Base-by-base conservation (phyloP, 2,329 filamentous ascomycete genomes). In the Orbilia javanica region DNA sequence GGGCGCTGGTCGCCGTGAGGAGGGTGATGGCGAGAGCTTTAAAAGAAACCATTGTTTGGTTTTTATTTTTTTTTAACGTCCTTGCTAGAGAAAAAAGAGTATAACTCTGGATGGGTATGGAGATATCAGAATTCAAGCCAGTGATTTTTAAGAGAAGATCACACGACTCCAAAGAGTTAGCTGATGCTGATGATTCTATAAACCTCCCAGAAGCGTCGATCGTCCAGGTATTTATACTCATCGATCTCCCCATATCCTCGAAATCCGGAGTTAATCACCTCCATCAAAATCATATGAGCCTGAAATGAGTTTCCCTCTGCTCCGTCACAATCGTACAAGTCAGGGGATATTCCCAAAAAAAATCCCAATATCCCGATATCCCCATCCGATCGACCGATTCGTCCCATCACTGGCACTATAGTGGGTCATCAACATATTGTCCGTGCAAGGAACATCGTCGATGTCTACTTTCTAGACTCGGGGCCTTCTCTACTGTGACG, bases 1-100 rank as follows among this genome's bases (percentile, higher is more conserved):
- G 78, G 10, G 84, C 85, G 50, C 83, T 82, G 48, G 83, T 83
- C 64, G 84, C 80, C 27, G 82, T 83, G 34, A 83, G 80, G 22
- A 67, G 39, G n/a, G 36, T 42, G 18, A 70, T 4, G 20, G 71
- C 46, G 34, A 67, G 31, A 31, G 22, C 48, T 36, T 55, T 76
- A 20, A 76, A 31, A 8, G 64, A 63, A 42, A 76, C 71, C 71
- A 76, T 76, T 15, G 36, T 39, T 39, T 13, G 36, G 8, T 39
- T 15, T 39, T 39, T 15, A 15, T 39, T 39, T 13, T 8, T 11
- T n/a, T n/a, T n/a, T n/a, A n/a, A n/a, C n/a, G n/a, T n/a, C 52
- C 10, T 25, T 18, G 39, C 5, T 34, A 7, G n/a, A 20, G 8
- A 20, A 31, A 64, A 20, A 10, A 4, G 5, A 42, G n/a, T n/a